Evolutionary conservation across 176 grass and related monocot species (phyloP).

Genomic region (Aegilops longissima): DNA sequence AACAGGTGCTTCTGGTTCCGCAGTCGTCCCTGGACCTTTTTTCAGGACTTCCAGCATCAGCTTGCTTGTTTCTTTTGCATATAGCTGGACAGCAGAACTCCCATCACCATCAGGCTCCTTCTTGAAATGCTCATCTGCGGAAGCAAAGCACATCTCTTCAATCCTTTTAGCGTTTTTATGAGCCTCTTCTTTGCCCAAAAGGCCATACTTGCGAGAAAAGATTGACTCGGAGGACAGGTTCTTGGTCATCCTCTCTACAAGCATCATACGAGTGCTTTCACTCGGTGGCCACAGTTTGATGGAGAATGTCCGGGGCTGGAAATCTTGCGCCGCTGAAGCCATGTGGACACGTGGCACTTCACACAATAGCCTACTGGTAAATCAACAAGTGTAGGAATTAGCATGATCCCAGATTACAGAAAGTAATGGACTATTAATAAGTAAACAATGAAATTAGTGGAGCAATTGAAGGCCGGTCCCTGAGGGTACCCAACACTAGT

Average conservation of each 20-base stretch:
- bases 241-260: conserved; percentile 72
- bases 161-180: conserved; percentile 54
- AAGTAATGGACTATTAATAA: not conserved
- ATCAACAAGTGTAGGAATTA: conserved; percentile 7
- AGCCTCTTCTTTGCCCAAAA: conserved; percentile 69
- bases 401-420: not conserved
- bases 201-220: conserved; percentile 67
- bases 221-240: conserved; percentile 63
- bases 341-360: conserved; percentile 18
- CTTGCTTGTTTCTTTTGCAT: conserved; percentile 76
- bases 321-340: conserved; percentile 31
- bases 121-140: conserved; percentile 57
- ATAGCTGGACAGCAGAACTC: conserved; percentile 68
- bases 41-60: conserved; percentile 77
- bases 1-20: conserved; percentile 18
- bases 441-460: not conserved
- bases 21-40: conserved; percentile 34
- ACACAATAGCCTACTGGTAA: not conserved
- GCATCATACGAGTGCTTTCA: conserved; percentile 54
- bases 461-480: not conserved
- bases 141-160: conserved; percentile 55
- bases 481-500: not conserved
- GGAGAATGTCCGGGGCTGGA: conserved; percentile 51
- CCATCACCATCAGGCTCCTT: conserved; percentile 75
- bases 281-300: conserved; percentile 89